Evolutionary conservation across 176 grass and related monocot genomes (phyloP).

Genomic region (Melocanna baccifera): DNA sequence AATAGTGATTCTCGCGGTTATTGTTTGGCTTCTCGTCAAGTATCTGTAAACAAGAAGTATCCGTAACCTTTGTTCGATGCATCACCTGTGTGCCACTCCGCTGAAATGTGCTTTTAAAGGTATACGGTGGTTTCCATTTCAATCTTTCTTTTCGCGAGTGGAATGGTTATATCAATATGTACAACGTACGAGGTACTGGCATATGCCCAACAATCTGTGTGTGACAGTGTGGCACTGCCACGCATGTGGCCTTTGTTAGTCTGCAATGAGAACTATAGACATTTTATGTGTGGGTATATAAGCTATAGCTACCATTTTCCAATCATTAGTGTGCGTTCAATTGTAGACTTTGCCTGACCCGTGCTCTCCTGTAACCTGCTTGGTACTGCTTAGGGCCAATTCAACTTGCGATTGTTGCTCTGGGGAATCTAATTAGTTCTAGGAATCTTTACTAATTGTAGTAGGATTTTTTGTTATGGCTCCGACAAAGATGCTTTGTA

Average conservation of each 20-base stretch:
- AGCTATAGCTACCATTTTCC: background rate
- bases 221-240: background rate
- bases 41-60: slow-evolving; percentile 53
- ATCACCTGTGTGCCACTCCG: background rate
- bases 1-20: slow-evolving; percentile 70
- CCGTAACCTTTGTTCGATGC: background rate
- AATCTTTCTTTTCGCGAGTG: slow-evolving; percentile 18
- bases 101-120: slow-evolving; percentile 34
- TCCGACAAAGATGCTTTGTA: no score
- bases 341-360: no score
- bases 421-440: no score
- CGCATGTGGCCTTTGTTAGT: background rate
- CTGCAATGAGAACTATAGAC: background rate
- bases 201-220: slow-evolving; percentile 13
- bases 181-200: background rate
- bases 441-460: no score
- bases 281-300: background rate
- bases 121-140: slow-evolving; percentile 22
- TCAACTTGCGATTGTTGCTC: no score
- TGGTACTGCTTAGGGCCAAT: no score
- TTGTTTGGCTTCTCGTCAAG: slow-evolving; percentile 84
- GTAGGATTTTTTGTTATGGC: no score
- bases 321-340: background rate
- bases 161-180: slow-evolving; percentile 17
- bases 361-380: no score